These are phyloP conservation scores for Trametes cinnabarina DNA, from an alignment of 768 basidiomycete species.

Conservation along the genomic window DNA sequence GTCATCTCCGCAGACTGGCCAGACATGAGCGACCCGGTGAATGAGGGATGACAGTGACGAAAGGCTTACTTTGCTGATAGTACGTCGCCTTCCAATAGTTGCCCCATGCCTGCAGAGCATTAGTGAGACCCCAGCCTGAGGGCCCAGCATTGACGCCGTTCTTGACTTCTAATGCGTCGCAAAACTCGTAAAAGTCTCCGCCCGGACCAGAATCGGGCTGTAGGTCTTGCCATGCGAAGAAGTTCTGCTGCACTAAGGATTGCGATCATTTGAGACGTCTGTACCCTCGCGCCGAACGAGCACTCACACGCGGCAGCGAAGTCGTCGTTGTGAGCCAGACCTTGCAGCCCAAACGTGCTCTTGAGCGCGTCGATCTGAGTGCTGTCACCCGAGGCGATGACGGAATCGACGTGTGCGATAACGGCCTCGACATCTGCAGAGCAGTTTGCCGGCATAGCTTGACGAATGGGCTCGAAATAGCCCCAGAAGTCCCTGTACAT, in stretches of 20 bases:
- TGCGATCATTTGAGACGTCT: neutral
- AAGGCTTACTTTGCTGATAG: constrained; percentile 40
- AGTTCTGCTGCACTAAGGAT: constrained; percentile 35
- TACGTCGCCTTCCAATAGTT: constrained; percentile 49
- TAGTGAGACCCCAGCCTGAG: constrained; percentile 55
- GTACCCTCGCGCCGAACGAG: neutral
- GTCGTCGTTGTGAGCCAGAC: constrained; percentile 58
- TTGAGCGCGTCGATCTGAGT: constrained; percentile 51
- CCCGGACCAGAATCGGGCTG: constrained; percentile 46
- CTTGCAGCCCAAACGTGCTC: constrained; percentile 52
- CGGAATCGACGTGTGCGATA: constrained; percentile 54
- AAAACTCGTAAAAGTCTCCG: constrained; percentile 52
- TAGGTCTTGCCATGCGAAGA: constrained; percentile 63
- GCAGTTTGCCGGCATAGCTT: constrained; percentile 66
- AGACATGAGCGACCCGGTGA: neutral
- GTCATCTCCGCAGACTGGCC: constrained; percentile 46
- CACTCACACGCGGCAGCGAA: constrained; percentile 51
- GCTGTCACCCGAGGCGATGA: constrained; percentile 43
- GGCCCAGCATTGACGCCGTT: constrained; percentile 46
- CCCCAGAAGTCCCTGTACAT: constrained; percentile 49
- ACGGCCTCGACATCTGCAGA: constrained; percentile 64
- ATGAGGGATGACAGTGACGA: neutral
- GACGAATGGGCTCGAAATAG: constrained; percentile 67
- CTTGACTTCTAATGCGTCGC: constrained; percentile 62
- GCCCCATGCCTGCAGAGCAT: constrained; percentile 58